A percentile compares a stretch with the other conserved stretches of the same genome.
Evolutionary conservation across 352 stramenopile species (phyloP).

Genomic region (Pythium coloratum): DNA sequence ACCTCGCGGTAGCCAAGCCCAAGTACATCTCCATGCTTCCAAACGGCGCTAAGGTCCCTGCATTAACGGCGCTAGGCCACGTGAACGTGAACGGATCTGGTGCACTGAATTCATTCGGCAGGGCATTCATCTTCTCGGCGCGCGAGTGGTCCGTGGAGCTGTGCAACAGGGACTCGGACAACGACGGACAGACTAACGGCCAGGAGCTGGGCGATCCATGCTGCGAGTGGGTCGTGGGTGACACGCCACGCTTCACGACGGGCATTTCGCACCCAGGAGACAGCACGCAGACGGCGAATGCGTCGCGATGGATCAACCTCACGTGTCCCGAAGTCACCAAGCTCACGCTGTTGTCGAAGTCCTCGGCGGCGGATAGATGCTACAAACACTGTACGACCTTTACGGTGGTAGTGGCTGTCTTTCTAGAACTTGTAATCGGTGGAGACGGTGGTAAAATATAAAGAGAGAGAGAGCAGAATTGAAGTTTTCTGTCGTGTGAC

Average conservation of each 20-base stretch:
- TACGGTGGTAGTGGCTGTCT: neutral
- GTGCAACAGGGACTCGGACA: constrained; percentile 53
- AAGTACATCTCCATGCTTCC: constrained; percentile 30
- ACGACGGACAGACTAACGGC: constrained; percentile 58
- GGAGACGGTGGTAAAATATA: too few relatives aligned
- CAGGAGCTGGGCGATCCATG: constrained; percentile 55
- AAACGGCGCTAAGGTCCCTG: constrained; percentile 31
- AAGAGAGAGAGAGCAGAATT: too few relatives aligned
- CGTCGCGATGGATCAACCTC: neutral
- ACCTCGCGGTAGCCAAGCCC: neutral
- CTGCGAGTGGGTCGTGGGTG: constrained; percentile 30
- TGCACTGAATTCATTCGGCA: constrained; percentile 38
- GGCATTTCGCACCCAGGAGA: constrained; percentile 30
- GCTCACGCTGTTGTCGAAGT: neutral
- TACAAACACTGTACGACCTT: neutral
- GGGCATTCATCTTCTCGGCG: constrained; percentile 36
- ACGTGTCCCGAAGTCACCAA: neutral
- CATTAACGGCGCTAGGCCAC: constrained; percentile 29
- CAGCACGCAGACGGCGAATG: neutral
- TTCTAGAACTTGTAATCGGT: neutral
- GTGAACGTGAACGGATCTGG: constrained; percentile 8
- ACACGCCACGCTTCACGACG: constrained; percentile 22
- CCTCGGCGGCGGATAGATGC: too few relatives aligned
- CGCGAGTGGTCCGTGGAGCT: constrained; percentile 35
- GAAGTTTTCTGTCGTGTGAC: neutral